Conservation (phyloP, 2,329 filamentous ascomycete species). For the Monosporascus sp. region DNA sequence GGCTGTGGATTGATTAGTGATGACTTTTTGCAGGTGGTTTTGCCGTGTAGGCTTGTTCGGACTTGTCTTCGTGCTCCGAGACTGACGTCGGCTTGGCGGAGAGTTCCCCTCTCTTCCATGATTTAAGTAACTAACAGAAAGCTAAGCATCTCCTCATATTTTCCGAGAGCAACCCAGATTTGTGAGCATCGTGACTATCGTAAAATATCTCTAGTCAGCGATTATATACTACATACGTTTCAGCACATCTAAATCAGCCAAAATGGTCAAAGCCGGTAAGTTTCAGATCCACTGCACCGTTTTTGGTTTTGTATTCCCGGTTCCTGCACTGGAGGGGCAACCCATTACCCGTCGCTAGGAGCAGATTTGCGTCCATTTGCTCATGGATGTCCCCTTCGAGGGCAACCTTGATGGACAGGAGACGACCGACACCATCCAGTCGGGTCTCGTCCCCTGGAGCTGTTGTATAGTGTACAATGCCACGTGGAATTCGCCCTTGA, state of each 20-base stretch:
- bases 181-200: neutral
- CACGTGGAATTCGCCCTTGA: neutral
- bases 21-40: neutral
- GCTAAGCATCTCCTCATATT: neutral
- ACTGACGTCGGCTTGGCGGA: neutral
- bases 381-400: conserved; percentile 34
- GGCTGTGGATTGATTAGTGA: neutral
- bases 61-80: neutral
- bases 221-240: conserved; percentile 23
- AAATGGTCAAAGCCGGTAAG: conserved; percentile 85
- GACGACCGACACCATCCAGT: neutral
- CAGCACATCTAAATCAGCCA: conserved; percentile 48
- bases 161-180: neutral
- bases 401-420: conserved; percentile 25
- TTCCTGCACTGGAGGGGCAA: conserved; percentile 23
- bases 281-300: conserved; percentile 16
- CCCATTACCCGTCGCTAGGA: conserved; percentile 24
- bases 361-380: conserved; percentile 59
- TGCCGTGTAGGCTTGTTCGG: neutral
- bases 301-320: conserved; percentile 16
- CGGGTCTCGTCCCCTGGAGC: neutral
- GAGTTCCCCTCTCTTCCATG: neutral
- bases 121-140: too few species aligned
- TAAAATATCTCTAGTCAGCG: conserved; percentile 7
- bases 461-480: neutral